Percentiles rank a stretch among this genome's conserved stretches.
phyloP scores from a whole-genome alignment of 1,284 basidiomycete genomes.

The Rhodotorula sp. region DNA sequence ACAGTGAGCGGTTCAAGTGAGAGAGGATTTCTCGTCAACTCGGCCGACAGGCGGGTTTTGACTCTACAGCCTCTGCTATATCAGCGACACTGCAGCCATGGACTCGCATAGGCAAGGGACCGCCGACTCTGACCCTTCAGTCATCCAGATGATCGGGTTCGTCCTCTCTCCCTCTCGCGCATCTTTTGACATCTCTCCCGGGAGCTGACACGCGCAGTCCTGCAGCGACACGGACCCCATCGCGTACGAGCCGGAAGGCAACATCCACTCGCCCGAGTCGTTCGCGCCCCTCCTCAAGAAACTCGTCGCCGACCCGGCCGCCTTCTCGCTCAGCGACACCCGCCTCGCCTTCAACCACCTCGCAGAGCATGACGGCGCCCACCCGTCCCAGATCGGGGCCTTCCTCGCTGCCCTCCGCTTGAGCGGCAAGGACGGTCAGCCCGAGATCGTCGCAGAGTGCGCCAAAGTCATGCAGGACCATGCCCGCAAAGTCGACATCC shows the following conservation, averaged over 20 bases:
- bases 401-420: slow-evolving; percentile 44
- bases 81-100: neutral
- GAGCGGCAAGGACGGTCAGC: slow-evolving; percentile 42
- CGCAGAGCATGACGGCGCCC: slow-evolving; percentile 25
- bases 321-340: slow-evolving; percentile 32
- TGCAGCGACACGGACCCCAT: neutral
- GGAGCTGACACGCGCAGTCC: too few species aligned
- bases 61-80: neutral
- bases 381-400: slow-evolving; percentile 43
- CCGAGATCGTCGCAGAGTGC: slow-evolving; percentile 58
- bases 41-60: neutral
- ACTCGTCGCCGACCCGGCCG: slow-evolving; percentile 29
- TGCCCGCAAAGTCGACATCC: slow-evolving; percentile 61
- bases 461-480: slow-evolving; percentile 68
- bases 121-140: slow-evolving; percentile 2
- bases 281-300: slow-evolving; percentile 40
- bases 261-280: slow-evolving; percentile 16
- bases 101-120: slow-evolving; percentile 3
- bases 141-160: slow-evolving; percentile 21
- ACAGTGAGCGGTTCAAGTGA: too few species aligned
- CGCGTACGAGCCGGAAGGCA: neutral
- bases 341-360: slow-evolving; percentile 36
- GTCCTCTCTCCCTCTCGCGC: neutral
- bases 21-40: too few species aligned
- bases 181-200: neutral